A percentile compares a stretch with the other conserved stretches of the same genome.
These are phyloP conservation scores for Rheum nobile DNA, from an alignment of 148 eudicot species.

Conservation along the genomic window DNA sequence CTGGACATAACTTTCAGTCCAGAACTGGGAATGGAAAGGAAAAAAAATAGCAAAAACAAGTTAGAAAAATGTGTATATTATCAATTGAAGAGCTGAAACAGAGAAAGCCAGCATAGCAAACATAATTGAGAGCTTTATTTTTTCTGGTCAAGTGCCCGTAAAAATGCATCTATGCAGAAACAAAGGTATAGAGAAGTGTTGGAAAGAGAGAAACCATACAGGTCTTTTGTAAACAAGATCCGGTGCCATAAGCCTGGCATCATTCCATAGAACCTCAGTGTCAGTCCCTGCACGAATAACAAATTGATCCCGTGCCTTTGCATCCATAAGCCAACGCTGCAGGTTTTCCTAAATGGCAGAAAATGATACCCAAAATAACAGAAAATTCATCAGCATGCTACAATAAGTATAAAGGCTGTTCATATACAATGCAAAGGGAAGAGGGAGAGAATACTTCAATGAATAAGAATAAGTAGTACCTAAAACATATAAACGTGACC, in stretches of 20 bases:
- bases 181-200: no score
- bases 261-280: slow-evolving; percentile 92
- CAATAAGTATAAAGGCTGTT: no score
- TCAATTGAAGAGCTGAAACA: background rate
- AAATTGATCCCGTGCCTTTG: slow-evolving; percentile 90
- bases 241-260: slow-evolving; percentile 80
- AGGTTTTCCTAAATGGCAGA: slow-evolving; percentile 60
- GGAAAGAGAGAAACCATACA: slow-evolving; percentile 28
- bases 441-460: background rate
- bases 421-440: no score
- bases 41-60: background rate
- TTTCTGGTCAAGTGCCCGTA: no score
- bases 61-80: background rate
- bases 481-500: background rate
- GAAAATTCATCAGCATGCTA: background rate
- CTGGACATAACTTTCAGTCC: slow-evolving; percentile 95
- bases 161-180: no score
- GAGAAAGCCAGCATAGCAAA: background rate
- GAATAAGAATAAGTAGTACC: slow-evolving; percentile 69
- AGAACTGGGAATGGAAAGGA: slow-evolving; percentile 29
- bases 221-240: slow-evolving; percentile 76
- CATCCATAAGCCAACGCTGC: slow-evolving; percentile 87
- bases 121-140: background rate
- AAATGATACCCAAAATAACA: background rate
- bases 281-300: slow-evolving; percentile 82